Base-by-base conservation (phyloP, 768 basidiomycete genomes). In the Pulveroboletus sp. region DNA sequence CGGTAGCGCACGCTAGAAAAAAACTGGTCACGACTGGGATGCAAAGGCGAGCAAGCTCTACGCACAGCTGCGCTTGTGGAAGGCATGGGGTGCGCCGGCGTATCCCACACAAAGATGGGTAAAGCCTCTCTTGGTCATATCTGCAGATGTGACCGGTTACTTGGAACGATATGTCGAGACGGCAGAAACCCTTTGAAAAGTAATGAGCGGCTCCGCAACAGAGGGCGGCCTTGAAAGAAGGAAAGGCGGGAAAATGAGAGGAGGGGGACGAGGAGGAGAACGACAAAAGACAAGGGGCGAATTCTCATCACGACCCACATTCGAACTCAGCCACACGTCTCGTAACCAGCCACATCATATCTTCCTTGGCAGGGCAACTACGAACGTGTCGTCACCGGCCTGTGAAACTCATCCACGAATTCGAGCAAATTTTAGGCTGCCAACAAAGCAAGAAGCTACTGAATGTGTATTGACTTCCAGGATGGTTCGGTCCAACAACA, bases 1-100 rank as follows among this genome's bases (percentile, higher is more conserved):
- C 85, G 2, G 72, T 76, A 1, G 60, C 37, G 63, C 85, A 87
- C 25, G 65, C 78, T 80, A 40, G 13, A 20, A 52, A 43, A 21
- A n/a, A 38, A 40, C 2, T 21, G 16, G 27, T 52, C 41, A 52
- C 9, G 17, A 43, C 4, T 14, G 23, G 4, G 11, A 39, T 20
- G n/a, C 4, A 23, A 39, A 38, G 20, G 35, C 6, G 10, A 8
- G 31, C 9, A 40, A 13, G 1, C 8, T 9, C 16, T 31, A 61
- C 62, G n/a, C 47, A 62, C 63, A 55, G 38, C 20, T 43, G 40
- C 66, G 72, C 58, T 63, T 68, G 35, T 45, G 40, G 29, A 49
- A 45, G n/a, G 33, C 21, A 34, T 49, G 52, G 41, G 37, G 43
- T 8, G 55, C 62, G 31, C 58, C 61, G 9, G 66, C 53, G 29